Evolutionary conservation across 768 basidiomycete genomes (phyloP).

Genomic region (Dioszegia aurantiaca): DNA sequence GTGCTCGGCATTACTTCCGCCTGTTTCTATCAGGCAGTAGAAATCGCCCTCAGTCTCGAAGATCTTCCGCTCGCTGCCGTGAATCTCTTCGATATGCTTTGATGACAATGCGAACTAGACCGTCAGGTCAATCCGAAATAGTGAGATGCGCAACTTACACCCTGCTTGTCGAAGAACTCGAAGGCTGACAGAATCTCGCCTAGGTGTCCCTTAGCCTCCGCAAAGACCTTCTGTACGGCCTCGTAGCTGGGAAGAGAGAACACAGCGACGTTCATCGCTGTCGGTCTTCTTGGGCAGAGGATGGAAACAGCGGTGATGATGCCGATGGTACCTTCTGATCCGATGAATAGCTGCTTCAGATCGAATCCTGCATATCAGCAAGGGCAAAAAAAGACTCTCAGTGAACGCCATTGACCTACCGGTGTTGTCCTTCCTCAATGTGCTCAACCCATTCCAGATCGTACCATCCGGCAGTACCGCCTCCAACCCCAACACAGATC

Average conservation of each 20-base stretch:
- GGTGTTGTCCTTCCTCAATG: conserved; percentile 94
- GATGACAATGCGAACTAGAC: neutral
- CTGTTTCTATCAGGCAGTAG: conserved; percentile 84
- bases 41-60: conserved; percentile 77
- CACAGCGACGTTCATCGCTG: conserved; percentile 83
- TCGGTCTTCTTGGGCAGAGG: conserved; percentile 73
- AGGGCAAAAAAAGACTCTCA: neutral
- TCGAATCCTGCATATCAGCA: conserved; percentile 71
- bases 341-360: conserved; percentile 96
- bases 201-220: conserved; percentile 71
- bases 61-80: conserved; percentile 65
- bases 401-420: conserved; percentile 57
- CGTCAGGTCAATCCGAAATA: neutral
- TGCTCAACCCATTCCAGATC: conserved; percentile 79
- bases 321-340: conserved; percentile 93
- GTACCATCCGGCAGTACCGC: conserved; percentile 93
- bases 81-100: conserved; percentile 13
- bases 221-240: conserved; percentile 80
- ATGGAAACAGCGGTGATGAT: conserved; percentile 94
- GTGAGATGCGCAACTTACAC: conserved; percentile 56
- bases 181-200: conserved; percentile 97
- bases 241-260: conserved; percentile 82
- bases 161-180: conserved; percentile 85
- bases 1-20: conserved; percentile 85
- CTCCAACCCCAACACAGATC: conserved; percentile 89